Evolutionary conservation across 768 basidiomycete species (phyloP).

Genomic region (Tubosaeta sp.): DNA sequence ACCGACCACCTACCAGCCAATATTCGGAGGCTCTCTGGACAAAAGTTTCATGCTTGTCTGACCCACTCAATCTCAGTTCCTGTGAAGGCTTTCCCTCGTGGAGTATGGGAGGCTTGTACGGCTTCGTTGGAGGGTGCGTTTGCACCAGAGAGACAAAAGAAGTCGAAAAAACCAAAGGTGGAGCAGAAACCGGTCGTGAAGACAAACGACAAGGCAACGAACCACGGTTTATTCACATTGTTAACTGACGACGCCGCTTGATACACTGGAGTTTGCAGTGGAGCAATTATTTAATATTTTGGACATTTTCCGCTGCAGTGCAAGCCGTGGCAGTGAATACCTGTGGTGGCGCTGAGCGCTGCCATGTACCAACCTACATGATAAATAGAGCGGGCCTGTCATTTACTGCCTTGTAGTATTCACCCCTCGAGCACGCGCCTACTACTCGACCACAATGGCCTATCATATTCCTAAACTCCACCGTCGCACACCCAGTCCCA

Average conservation of each 20-base stretch:
- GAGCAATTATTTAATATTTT: neutral
- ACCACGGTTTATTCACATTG: constrained; percentile 35
- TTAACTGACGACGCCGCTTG: constrained; percentile 38
- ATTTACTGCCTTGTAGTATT: neutral
- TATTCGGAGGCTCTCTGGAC: constrained; percentile 54
- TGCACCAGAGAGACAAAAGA: constrained; percentile 44
- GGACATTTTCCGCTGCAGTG: neutral
- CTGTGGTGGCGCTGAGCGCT: too few relatives aligned
- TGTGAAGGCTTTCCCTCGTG: constrained; percentile 25
- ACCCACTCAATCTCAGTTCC: constrained; percentile 27
- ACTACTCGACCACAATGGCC: neutral
- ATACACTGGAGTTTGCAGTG: neutral
- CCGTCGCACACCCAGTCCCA: neutral
- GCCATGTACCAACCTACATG: too few relatives aligned
- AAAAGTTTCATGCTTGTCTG: constrained; percentile 52
- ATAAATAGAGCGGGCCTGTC: neutral
- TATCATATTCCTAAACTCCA: neutral
- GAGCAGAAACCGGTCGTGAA: constrained; percentile 16
- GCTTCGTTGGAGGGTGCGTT: constrained; percentile 48
- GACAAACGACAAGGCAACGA: constrained; percentile 19
- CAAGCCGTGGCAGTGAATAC: too few relatives aligned
- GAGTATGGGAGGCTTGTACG: constrained; percentile 45
- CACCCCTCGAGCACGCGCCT: neutral
- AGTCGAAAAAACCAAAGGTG: constrained; percentile 34
- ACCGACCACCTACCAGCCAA: constrained; percentile 42